Evolutionary conservation across 345 rosid genomes (phyloP).

Genomic region (Theobroma cacao): DNA sequence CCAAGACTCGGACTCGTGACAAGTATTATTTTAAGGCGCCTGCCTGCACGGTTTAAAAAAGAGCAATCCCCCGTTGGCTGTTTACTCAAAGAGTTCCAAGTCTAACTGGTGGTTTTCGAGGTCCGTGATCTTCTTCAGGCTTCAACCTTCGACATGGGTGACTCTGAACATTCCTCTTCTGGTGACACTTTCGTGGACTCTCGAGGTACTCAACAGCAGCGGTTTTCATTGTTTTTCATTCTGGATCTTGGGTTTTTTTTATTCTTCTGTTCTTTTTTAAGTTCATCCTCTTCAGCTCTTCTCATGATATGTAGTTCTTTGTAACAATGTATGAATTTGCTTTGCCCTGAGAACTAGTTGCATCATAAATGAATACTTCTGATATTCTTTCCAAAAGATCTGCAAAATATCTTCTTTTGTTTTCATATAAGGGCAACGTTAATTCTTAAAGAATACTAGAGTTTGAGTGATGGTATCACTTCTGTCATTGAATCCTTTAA

Average conservation of each 20-base stretch:
- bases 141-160: conserved; percentile 41
- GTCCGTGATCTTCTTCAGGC: not conserved
- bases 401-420: not conserved
- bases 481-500: no score
- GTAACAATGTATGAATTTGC: not conserved
- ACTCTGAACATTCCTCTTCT: conserved; percentile 49
- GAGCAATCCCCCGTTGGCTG: not conserved
- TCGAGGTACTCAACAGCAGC: conserved; percentile 27
- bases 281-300: no score
- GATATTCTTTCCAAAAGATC: not conserved
- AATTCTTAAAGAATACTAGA: no score
- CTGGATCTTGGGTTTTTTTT: not conserved
- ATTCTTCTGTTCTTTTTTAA: not conserved
- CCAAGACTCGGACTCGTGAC: not conserved
- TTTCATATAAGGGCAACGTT: no score
- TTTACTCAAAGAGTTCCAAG: not conserved
- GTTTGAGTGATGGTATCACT: no score
- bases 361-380: not conserved
- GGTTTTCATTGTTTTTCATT: not conserved
- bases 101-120: not conserved
- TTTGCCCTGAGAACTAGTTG: not conserved
- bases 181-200: conserved; percentile 29
- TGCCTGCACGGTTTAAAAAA: not conserved
- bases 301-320: not conserved
- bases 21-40: not conserved